Evolutionary conservation across 495 filamentous ascomycete genomes (phyloP), one percentile per base, ranked within the genome.

Genomic region (Lasiosphaeria ovina): DNA sequence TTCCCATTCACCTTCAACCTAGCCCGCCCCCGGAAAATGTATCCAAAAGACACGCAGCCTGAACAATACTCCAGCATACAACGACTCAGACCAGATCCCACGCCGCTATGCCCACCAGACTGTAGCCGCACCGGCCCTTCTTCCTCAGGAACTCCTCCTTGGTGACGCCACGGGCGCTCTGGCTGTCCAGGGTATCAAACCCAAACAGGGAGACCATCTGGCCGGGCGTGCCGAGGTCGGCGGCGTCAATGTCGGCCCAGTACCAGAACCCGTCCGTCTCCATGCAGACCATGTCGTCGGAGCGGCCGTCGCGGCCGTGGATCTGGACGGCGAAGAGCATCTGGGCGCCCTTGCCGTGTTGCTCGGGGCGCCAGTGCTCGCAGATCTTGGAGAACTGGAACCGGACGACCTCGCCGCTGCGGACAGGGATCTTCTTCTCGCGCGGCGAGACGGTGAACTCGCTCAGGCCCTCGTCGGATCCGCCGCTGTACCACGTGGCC

Each of bases 361-460:
- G 77, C 56, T 85, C 79, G 33, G 86, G 76, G 47, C 82, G 83
- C 91, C 91, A 96, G 65, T 97, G 92, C 68, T 81, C 79, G 68
- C 92, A 97, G 24, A 88, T 63, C 58, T 88, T 84, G 9, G 77
- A 76, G 65, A 95, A 92, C 63, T 88, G 87, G 74, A 97, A 96
- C 12, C 90, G 81, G 42, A 85, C 77, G 9, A 79, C 74, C 61
- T 71, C 65, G 52, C 75, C 74, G 57, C 75, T 71, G 64, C 69
- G 24, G 14, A 91, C 76, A 4, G 79, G 75, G 52, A 97, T 83
- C 7, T 76, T 68, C 60, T 84, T 84, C 40, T 69, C 66, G 5
- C 70, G 66, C 0, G 92, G 92, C 51, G 74, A 75, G 66, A 93
- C 84, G 3, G 81, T 85, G 2, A 72, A 74, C 60, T 82, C 76